phyloP scores from a whole-genome alignment of 2,329 filamentous ascomycete genomes.

The Plectosphaerella plurivora region DNA sequence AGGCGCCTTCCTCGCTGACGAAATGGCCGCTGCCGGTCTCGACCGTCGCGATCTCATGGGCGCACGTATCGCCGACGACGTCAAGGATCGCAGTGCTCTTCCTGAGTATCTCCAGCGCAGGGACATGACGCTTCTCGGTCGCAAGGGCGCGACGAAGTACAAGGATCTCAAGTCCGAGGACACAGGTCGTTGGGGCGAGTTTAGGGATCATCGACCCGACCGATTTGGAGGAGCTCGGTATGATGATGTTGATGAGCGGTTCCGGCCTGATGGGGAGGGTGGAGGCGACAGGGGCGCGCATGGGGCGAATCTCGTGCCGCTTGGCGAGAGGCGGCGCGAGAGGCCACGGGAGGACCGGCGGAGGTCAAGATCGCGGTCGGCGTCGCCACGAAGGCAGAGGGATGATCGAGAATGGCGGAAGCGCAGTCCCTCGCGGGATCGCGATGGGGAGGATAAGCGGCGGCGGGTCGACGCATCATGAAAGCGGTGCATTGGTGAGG shows the following conservation, averaged over 20 bases:
- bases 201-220: conserved; percentile 43
- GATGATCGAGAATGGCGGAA: conserved; percentile 48
- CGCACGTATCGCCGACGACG: conserved; percentile 74
- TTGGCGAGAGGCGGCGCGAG: conserved; percentile 49
- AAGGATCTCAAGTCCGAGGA: conserved; percentile 85
- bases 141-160: conserved; percentile 88
- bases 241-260: conserved; percentile 58
- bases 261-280: conserved; percentile 58
- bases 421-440: conserved; percentile 51
- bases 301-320: conserved; percentile 66
- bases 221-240: conserved; percentile 24
- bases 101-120: conserved; percentile 90
- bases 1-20: conserved; percentile 90
- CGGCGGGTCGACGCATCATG: conserved; percentile 45
- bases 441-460: conserved; percentile 54
- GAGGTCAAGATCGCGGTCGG: conserved; percentile 47
- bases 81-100: conserved; percentile 74
- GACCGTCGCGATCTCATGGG: conserved; percentile 84
- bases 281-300: conserved; percentile 42
- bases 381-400: conserved; percentile 40
- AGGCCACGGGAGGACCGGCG: conserved; percentile 29
- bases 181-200: conserved; percentile 78
- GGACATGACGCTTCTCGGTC: conserved; percentile 90
- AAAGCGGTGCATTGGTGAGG: conserved; percentile 5
- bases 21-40: conserved; percentile 69